Conservation (phyloP, 1,284 basidiomycete species). For the Ceratobasidium papillatum region DNA sequence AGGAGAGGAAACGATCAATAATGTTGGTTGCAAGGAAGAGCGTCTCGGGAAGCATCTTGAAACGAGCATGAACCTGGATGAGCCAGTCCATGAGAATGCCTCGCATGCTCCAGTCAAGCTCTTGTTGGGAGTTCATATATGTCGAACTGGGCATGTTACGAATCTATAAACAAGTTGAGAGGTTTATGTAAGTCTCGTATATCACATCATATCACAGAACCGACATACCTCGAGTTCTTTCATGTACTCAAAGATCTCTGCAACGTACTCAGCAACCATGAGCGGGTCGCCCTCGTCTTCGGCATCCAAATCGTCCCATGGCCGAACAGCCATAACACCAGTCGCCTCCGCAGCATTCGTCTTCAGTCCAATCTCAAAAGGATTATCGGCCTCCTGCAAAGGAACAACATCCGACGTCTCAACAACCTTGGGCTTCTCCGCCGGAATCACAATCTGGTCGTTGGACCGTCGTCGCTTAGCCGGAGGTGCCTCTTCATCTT, state of each 20-base stretch:
- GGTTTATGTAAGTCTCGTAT: constrained; percentile 4
- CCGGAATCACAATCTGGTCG: constrained; percentile 1
- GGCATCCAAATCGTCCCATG: constrained; percentile 85
- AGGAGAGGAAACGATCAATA: constrained; percentile 95
- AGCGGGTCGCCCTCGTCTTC: constrained; percentile 94
- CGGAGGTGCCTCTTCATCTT: constrained; percentile 5
- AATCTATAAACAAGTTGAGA: constrained; percentile 55
- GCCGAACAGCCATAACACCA: not conserved
- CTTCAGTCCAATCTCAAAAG: constrained; percentile 9
- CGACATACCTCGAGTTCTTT: constrained; percentile 67
- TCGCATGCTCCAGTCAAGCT: constrained; percentile 93
- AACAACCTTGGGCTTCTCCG: not conserved
- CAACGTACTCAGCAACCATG: constrained; percentile 97
- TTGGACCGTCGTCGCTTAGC: constrained; percentile 30
- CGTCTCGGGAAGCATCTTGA: constrained; percentile 94
- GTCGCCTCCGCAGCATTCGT: not conserved
- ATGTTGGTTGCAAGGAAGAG: constrained; percentile 95
- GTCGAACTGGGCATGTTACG: constrained; percentile 83
- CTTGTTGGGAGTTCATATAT: constrained; percentile 91
- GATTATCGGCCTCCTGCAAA: constrained; percentile 11
- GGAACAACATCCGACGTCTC: constrained; percentile 9
- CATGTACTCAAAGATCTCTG: constrained; percentile 94
- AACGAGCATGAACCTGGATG: constrained; percentile 93
- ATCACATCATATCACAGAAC: not conserved
- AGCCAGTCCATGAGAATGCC: constrained; percentile 97